phyloP scores from a whole-genome alignment of 2,329 filamentous ascomycete species.

The Alternaria metachromatica region DNA sequence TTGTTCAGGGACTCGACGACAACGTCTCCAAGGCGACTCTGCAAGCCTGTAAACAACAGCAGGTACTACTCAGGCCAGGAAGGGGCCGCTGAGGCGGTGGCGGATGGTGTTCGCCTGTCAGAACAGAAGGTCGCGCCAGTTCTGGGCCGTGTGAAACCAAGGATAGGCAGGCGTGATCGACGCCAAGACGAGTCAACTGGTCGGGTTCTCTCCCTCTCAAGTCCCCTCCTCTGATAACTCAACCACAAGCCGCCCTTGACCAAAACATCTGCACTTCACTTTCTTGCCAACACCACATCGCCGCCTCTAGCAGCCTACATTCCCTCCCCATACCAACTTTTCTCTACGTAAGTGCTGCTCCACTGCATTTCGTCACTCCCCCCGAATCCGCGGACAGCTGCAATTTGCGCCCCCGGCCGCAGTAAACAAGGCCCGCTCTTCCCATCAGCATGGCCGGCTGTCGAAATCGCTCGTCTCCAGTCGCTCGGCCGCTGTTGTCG shows the following conservation, averaged over 20 bases:
- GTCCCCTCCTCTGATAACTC: slow-evolving; percentile 36
- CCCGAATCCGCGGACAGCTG: slow-evolving; percentile 29
- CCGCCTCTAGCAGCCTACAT: slow-evolving; percentile 14
- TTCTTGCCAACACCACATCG: slow-evolving; percentile 24
- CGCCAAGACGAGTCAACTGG: slow-evolving; percentile 26
- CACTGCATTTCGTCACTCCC: slow-evolving; percentile 36
- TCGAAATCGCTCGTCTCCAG: slow-evolving; percentile 16
- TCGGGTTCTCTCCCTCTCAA: slow-evolving; percentile 30
- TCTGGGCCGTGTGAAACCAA: slow-evolving; percentile 37
- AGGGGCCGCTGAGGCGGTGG: slow-evolving; percentile 18
- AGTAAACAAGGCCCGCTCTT: slow-evolving; percentile 25
- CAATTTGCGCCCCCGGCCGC: slow-evolving; percentile 37
- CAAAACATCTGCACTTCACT: slow-evolving; percentile 25
- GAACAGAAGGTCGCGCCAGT: slow-evolving; percentile 25
- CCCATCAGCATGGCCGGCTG: slow-evolving; percentile 25
- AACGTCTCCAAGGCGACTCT: neutral
- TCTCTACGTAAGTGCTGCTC: slow-evolving; percentile 40
- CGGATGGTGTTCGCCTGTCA: slow-evolving; percentile 17
- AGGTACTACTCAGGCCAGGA: neutral
- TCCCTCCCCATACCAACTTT: slow-evolving; percentile 13
- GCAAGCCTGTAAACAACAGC: neutral
- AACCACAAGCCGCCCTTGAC: slow-evolving; percentile 31
- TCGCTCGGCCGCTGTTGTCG: slow-evolving; percentile 11
- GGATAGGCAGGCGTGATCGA: slow-evolving; percentile 36
- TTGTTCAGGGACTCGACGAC: neutral